These are phyloP conservation scores for Bassia scoparia DNA, from an alignment of 148 eudicot genomes.

Conservation along the genomic window DNA sequence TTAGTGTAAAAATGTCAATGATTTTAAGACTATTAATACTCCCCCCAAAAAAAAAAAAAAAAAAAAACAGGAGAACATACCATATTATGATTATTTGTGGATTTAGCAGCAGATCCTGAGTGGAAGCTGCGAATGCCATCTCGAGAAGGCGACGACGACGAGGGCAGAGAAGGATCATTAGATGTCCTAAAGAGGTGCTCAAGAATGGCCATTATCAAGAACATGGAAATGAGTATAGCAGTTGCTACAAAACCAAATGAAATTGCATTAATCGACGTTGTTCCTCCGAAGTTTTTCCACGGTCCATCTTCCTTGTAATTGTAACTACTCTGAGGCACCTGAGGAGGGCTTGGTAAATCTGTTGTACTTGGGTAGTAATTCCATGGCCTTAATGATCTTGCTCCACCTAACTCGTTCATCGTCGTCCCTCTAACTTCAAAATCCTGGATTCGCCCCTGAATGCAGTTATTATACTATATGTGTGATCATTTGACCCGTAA, in stretches of 20 bases:
- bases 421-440: not conserved
- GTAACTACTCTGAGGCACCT: not conserved
- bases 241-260: constrained; percentile 84
- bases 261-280: constrained; percentile 58
- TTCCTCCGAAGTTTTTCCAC: constrained; percentile 37
- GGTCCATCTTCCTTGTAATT: constrained; percentile 29
- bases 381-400: constrained; percentile 27
- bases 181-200: constrained; percentile 61
- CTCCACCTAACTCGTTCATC: constrained; percentile 22
- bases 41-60: not conserved
- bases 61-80: constrained; percentile 27
- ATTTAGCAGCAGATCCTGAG: constrained; percentile 31
- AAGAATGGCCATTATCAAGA: constrained; percentile 67
- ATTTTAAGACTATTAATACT: not conserved
- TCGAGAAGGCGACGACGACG: constrained; percentile 7
- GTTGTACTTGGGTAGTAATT: constrained; percentile 21
- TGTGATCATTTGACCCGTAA: no score
- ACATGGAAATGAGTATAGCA: constrained; percentile 66
- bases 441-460: not conserved
- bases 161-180: not conserved
- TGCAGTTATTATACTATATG: not conserved
- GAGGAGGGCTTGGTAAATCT: constrained; percentile 5
- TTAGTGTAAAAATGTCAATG: not conserved
- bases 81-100: constrained; percentile 26
- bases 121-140: constrained; percentile 30